phyloP scores from a whole-genome alignment of 768 basidiomycete species.

The Neoboletus subvelutipes region DNA sequence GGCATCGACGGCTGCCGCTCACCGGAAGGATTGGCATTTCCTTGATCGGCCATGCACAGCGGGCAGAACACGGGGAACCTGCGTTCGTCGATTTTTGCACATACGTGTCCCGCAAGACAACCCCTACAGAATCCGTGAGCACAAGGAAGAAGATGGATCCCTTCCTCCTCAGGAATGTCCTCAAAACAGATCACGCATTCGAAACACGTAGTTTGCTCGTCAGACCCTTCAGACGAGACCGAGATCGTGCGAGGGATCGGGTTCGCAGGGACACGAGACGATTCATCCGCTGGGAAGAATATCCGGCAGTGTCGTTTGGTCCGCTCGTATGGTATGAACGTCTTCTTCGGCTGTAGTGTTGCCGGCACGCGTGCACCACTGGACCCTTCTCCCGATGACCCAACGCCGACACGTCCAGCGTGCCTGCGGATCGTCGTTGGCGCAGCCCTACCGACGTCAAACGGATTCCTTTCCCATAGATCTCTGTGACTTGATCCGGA shows the following conservation, averaged over 20 bases:
- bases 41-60: slow-evolving; percentile 42
- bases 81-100: slow-evolving; percentile 47
- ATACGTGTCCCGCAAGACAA: slow-evolving; percentile 47
- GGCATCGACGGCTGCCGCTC: slow-evolving; percentile 7
- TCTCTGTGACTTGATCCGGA: slow-evolving; percentile 1
- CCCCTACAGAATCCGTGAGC: slow-evolving; percentile 52
- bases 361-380: background rate
- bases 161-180: slow-evolving; percentile 36
- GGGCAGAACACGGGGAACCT: slow-evolving; percentile 63
- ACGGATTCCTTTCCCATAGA: background rate
- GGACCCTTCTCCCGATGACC: slow-evolving; percentile 6
- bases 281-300: slow-evolving; percentile 21
- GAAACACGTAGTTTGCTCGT: slow-evolving; percentile 29
- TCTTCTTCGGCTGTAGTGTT: background rate
- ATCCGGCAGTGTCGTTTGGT: slow-evolving; percentile 28
- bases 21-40: slow-evolving; percentile 33
- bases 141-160: slow-evolving; percentile 44
- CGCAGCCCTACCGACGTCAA: background rate
- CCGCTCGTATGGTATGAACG: slow-evolving; percentile 18
- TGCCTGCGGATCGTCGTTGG: background rate
- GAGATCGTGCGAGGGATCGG: background rate
- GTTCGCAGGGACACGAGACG: background rate
- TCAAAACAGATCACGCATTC: slow-evolving; percentile 61
- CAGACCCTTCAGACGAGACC: slow-evolving; percentile 1
- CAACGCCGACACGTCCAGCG: background rate